Evolutionary conservation across 179 eudicot genomes (phyloP).

Genomic region (Beta lomatogona): DNA sequence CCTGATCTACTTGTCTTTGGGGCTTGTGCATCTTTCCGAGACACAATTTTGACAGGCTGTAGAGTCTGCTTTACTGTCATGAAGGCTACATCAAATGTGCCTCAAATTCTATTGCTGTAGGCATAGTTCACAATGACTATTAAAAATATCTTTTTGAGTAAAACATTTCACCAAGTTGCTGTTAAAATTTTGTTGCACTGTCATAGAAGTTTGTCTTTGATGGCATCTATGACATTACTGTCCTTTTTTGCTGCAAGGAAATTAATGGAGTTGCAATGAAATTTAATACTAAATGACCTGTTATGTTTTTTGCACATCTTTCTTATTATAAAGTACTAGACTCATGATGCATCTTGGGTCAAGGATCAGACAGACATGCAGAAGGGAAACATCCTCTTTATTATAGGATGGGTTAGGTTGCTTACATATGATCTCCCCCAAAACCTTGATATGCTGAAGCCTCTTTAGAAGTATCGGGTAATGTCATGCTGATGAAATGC

Average conservation of each 20-base stretch:
- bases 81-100: neutral
- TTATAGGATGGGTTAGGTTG: neutral
- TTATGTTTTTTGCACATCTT: neutral
- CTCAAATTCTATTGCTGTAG: neutral
- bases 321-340: neutral
- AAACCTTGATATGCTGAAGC: neutral
- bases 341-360: neutral
- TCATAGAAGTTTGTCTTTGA: neutral
- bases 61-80: neutral
- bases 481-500: neutral
- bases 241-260: neutral
- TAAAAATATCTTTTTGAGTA: neutral
- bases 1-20: neutral
- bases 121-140: neutral
- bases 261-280: neutral
- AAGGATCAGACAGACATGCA: neutral
- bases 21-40: neutral
- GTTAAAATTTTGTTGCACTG: neutral
- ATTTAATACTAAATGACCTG: neutral
- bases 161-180: neutral
- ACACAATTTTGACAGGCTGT: neutral
- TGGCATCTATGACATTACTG: neutral
- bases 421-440: neutral
- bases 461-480: neutral
- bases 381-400: neutral